Evolutionary conservation across 2,329 filamentous ascomycete species (phyloP), one percentile per base, ranked within the genome.

Genomic region (Annulohypoxylon truncatum): DNA sequence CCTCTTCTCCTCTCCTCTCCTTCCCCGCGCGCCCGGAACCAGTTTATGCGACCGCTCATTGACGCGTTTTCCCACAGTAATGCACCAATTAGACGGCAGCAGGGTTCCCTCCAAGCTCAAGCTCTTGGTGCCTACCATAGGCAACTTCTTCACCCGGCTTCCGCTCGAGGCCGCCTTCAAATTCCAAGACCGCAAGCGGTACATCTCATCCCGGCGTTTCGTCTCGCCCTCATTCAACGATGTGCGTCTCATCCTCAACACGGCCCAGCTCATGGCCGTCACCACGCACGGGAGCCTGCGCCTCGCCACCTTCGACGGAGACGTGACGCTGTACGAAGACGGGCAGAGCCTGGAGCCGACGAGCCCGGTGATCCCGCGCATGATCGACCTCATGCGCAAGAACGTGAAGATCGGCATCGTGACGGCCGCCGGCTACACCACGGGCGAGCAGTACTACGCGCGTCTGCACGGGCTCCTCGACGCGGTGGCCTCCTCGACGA

Each of bases 191-290:
- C 82, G 85, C 63, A 90, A 90, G 69, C 89, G 96, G 5, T 92
- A 90, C 78, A 99, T 99, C 74, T 97, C 93, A 26, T 93, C 91
- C 1, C 87, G 96, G 22, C 90, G 96, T 66, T 98, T 97, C 77
- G 96, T 99, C 1, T 92, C 95, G 0, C 96, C 96, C 0, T 97
- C 93, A 1, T 99, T 99, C 85, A 99, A 99, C 80, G 96, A 99
- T 77, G 89, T 99, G 64, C 90, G 96, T 1, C 85, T 97, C 22
- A 91, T 97, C 54, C 87, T 99, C 72, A 99, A 99, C 81, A 96
- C 96, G 38, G 94, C 96, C 15, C 96, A 99, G 80, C 85, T 95
- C 65, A 94, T 97, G 90, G 93, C 93, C 38, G 87, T 98, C n/a
- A 91, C 93, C 13, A 88, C 88, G 22, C 82, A 84, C 46, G 90